A percentile compares a stretch with the other conserved stretches of the same genome.
Conservation (phyloP, 495 filamentous ascomycete genomes). For the Hypoxylon intermedium region DNA sequence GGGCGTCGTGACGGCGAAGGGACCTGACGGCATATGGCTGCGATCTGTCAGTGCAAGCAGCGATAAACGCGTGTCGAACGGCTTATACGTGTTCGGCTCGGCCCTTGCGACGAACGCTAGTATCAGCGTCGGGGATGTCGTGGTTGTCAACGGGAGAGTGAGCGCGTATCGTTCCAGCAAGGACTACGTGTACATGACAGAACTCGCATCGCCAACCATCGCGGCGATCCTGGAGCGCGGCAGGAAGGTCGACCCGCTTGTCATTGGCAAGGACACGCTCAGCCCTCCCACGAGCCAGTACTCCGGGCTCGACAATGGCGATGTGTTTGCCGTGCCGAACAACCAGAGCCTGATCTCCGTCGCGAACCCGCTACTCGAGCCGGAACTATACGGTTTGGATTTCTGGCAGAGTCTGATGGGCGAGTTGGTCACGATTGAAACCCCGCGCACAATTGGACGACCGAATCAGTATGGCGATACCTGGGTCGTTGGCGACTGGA, state of each 20-base stretch:
- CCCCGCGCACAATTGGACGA: slow-evolving; percentile 54
- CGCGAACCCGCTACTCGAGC: slow-evolving; percentile 61
- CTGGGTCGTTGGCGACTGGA: slow-evolving; percentile 66
- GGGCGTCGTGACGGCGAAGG: slow-evolving; percentile 67
- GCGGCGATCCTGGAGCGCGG: slow-evolving; percentile 53
- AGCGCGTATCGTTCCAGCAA: slow-evolving; percentile 60
- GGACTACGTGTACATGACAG: slow-evolving; percentile 63
- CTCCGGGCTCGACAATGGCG: slow-evolving; percentile 59
- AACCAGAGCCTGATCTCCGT: slow-evolving; percentile 58
- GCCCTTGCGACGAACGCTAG: slow-evolving; percentile 48
- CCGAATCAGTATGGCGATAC: slow-evolving; percentile 67
- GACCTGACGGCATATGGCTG: slow-evolving; percentile 63
- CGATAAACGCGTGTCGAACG: slow-evolving; percentile 55
- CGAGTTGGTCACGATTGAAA: slow-evolving; percentile 62
- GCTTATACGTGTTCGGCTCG: slow-evolving; percentile 63
- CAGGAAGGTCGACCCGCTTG: slow-evolving; percentile 55
- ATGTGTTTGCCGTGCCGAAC: slow-evolving; percentile 63
- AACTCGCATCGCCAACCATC: slow-evolving; percentile 59
- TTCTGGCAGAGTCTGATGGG: slow-evolving; percentile 70
- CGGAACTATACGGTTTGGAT: slow-evolving; percentile 63
- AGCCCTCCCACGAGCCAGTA: slow-evolving; percentile 61
- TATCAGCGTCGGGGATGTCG: slow-evolving; percentile 61
- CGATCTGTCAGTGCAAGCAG: slow-evolving; percentile 55
- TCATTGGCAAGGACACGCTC: slow-evolving; percentile 58
- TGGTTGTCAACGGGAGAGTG: slow-evolving; percentile 62